Base-by-base conservation (phyloP, 225 moss, liverwort and hornwort species). In the Pseudisothecium myosuroides region DNA sequence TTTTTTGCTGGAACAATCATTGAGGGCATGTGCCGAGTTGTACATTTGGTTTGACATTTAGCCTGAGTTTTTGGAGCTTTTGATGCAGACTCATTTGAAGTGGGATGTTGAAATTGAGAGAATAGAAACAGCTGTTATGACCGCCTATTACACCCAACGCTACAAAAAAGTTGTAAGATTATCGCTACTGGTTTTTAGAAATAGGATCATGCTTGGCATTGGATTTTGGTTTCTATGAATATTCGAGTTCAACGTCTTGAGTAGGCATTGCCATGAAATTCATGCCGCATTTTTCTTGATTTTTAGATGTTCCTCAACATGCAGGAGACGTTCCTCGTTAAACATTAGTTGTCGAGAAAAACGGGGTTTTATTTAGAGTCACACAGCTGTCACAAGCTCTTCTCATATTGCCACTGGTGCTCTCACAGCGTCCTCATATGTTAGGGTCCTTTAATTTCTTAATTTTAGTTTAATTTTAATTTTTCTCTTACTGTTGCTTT, bases 131-230 rank as follows among this genome's bases (percentile, higher is more conserved):
- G 90, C 93, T 89, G 89, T 95, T 71, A 96, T 97, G 98, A 89
- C 96, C 61, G 96, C 94, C 83, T 95, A 93, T 83, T 94, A 95
- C 62, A 94, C 96, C 55, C 92, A 95, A 63, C 96, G 95, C 92
- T 92, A 95, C 88, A 96, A 97, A 71, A 97, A 95, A 96, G 94
- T 97, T 89, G 98, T 98, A 87, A 96, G 97, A 91, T 61, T 27
- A 74, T 80, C 27, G 11, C 63, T 60, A 54, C 49, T 85, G 55
- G 76, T 27, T 54, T 75, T 43, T 43, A 59, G 64, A 32, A 62
- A 67, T 62, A 28, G 39, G 31, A 68, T 72, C 24, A 62, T 80
- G 67, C 67, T 52, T 79, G 49, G 73, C 60, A 61, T 56, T 64
- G 78, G 32, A 68, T 52, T 79, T 56, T 43, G 52, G 74, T 41